These are phyloP conservation scores for Populus davidiana DNA, from an alignment of 345 rosid species.

Conservation along the genomic window DNA sequence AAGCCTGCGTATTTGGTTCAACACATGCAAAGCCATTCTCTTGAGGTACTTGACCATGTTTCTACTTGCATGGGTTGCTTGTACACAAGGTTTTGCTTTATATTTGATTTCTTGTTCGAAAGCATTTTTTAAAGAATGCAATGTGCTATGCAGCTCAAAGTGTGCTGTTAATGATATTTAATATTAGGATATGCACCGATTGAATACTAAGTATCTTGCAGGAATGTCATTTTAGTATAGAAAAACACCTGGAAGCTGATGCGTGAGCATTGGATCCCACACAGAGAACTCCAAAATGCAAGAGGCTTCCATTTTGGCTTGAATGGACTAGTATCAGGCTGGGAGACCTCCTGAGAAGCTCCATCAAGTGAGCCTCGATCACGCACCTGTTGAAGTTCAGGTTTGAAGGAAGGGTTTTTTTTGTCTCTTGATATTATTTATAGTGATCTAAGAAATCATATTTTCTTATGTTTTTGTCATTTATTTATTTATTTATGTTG, in stretches of 20 bases:
- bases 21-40: constrained; percentile 76
- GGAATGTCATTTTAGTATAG: constrained; percentile 26
- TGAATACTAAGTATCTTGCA: constrained; percentile 39
- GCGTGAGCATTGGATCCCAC: constrained; percentile 99
- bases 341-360: constrained; percentile 99
- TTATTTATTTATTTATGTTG: constrained; percentile 6
- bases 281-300: constrained; percentile 95
- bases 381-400: constrained; percentile 50
- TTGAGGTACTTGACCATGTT: constrained; percentile 47
- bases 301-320: constrained; percentile 61
- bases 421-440: neutral
- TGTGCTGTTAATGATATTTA: neutral
- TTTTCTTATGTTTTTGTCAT: neutral
- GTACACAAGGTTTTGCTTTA: neutral
- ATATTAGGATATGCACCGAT: neutral
- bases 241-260: constrained; percentile 17
- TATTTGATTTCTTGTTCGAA: neutral
- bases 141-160: neutral
- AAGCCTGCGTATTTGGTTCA: constrained; percentile 82
- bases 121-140: neutral
- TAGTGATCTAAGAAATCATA: neutral
- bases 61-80: neutral
- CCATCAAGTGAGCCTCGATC: constrained; percentile 85
- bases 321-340: constrained; percentile 96
- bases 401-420: constrained; percentile 28